A percentile compares a stretch with the other conserved stretches of the same genome.
These are phyloP conservation scores for Triticum dicoccoides DNA, from an alignment of 176 grass and related monocot species.

Conservation along the genomic window DNA sequence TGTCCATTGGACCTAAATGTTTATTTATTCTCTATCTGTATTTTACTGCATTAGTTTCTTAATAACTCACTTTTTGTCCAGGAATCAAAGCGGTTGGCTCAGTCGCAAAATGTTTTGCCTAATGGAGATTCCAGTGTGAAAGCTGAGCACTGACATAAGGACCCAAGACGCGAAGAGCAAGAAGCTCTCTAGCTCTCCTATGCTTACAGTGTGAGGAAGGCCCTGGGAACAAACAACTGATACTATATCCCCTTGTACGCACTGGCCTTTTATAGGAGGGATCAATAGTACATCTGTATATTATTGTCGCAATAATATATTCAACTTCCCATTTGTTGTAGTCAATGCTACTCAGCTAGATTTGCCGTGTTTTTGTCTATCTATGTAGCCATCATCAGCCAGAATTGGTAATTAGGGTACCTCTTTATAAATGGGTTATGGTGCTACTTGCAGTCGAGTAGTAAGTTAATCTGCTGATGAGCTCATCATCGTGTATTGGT, in stretches of 20 bases:
- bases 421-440: background rate
- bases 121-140: constrained; percentile 91
- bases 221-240: constrained; percentile 3
- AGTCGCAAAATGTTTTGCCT: constrained; percentile 64
- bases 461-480: background rate
- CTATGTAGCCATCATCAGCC: background rate
- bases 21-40: background rate
- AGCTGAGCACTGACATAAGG: constrained; percentile 56
- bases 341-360: background rate
- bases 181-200: background rate
- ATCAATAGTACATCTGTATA: constrained; percentile 3
- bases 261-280: background rate
- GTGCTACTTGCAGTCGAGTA: constrained; percentile 7
- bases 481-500: background rate
- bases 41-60: background rate
- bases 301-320: constrained; percentile 7
- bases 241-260: background rate
- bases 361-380: background rate
- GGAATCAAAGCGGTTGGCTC: constrained; percentile 76
- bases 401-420: background rate
- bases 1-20: background rate
- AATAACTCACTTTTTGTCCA: constrained; percentile 31
- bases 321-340: background rate
- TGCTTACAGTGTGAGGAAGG: constrained; percentile 17
- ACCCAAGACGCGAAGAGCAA: background rate